phyloP scores from a whole-genome alignment of 768 basidiomycete species.

The Lentinula sp. region DNA sequence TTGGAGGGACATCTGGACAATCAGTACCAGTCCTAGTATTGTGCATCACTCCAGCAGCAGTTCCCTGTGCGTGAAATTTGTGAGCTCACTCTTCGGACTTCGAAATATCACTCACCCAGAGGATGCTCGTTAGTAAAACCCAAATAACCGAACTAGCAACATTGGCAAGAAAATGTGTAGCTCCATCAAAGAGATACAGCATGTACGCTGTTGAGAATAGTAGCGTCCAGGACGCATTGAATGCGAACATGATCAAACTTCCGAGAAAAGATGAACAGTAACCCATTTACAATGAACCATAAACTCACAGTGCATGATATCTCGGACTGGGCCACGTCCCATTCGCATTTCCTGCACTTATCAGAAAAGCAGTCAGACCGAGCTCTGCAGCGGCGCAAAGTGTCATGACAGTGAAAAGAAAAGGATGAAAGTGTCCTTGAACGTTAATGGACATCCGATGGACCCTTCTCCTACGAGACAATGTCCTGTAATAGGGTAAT shows the following conservation, averaged over 20 bases:
- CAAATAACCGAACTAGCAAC: slow-evolving; percentile 74
- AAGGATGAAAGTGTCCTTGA: slow-evolving; percentile 54
- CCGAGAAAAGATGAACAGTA: slow-evolving; percentile 6
- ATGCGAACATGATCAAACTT: slow-evolving; percentile 54
- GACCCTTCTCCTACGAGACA: background rate
- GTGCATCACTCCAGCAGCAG: slow-evolving; percentile 63
- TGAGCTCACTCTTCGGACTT: background rate
- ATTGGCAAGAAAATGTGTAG: slow-evolving; percentile 64
- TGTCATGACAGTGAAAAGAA: slow-evolving; percentile 59
- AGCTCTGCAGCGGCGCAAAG: slow-evolving; percentile 67
- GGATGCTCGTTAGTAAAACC: slow-evolving; percentile 53
- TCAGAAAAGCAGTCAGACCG: slow-evolving; percentile 68
- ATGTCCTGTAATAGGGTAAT: background rate
- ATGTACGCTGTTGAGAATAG: slow-evolving; percentile 66
- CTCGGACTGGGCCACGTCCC: slow-evolving; percentile 53
- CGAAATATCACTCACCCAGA: slow-evolving; percentile 53
- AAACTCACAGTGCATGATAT: slow-evolving; percentile 60
- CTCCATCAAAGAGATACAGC: slow-evolving; percentile 64
- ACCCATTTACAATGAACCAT: background rate
- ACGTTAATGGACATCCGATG: slow-evolving; percentile 30
- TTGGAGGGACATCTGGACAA: slow-evolving; percentile 46
- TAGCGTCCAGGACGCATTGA: slow-evolving; percentile 71
- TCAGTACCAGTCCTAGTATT: slow-evolving; percentile 52
- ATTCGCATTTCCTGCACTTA: slow-evolving; percentile 61
- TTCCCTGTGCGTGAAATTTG: slow-evolving; percentile 38